Percentiles rank a stretch among this genome's conserved stretches.
These are phyloP conservation scores for Melanopsichium pennsylvanicum DNA, from an alignment of 1,284 basidiomycete genomes.

Conservation along the genomic window DNA sequence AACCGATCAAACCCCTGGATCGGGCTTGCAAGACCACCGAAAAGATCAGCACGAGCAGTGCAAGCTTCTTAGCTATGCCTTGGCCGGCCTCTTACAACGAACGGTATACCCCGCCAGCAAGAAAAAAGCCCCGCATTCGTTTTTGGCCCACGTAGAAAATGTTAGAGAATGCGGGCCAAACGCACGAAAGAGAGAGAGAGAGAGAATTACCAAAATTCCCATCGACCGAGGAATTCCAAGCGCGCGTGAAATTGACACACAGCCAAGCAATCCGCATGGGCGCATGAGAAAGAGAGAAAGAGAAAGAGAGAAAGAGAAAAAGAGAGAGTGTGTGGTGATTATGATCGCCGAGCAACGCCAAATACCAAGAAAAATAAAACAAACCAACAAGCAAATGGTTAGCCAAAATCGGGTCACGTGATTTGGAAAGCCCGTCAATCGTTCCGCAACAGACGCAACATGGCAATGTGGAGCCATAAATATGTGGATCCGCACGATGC, in stretches of 20 bases:
- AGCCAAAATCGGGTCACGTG: constrained; percentile 27
- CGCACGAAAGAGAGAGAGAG: neutral
- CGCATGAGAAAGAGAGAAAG: neutral
- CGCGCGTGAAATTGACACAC: constrained; percentile 12
- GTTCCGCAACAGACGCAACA: neutral
- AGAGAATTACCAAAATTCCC: too few species aligned
- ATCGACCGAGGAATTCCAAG: too few species aligned
- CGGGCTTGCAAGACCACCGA: constrained; percentile 49
- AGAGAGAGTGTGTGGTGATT: too few species aligned
- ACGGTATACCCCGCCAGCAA: too few species aligned
- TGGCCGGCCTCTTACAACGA: constrained; percentile 30
- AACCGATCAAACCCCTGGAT: constrained; percentile 33
- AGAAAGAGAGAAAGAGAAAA: too few species aligned
- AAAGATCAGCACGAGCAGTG: constrained; percentile 28
- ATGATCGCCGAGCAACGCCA: too few species aligned
- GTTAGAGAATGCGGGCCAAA: neutral
- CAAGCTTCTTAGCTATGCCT: constrained; percentile 15
- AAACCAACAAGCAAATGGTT: neutral
- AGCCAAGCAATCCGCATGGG: neutral
- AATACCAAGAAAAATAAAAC: too few species aligned
- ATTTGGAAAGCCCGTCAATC: constrained; percentile 4
- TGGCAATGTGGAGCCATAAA: neutral
- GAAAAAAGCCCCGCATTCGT: too few species aligned
- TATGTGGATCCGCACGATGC: neutral
- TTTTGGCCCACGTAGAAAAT: neutral